Conservation (phyloP, 2,329 filamentous ascomycete species). For the Ilyonectria sp. region DNA sequence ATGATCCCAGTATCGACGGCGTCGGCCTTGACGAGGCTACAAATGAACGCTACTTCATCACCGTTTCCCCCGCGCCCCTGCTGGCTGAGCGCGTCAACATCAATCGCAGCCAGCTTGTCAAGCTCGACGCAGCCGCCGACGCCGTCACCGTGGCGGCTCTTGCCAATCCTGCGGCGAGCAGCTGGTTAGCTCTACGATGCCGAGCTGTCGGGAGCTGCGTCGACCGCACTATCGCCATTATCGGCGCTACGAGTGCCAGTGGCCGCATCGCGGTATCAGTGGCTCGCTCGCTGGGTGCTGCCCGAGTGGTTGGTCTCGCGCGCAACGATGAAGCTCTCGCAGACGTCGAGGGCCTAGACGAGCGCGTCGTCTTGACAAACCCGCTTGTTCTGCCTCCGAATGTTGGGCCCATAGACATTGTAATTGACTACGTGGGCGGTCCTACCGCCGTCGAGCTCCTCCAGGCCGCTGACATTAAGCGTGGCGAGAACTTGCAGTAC, state of each 20-base stretch:
- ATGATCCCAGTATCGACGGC: conserved; percentile 30
- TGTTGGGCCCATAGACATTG: conserved; percentile 29
- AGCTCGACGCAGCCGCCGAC: conserved; percentile 19
- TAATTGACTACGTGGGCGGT: conserved; percentile 33
- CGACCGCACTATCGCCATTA: conserved; percentile 26
- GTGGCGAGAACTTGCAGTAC: conserved; percentile 27
- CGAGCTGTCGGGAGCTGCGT: conserved; percentile 17
- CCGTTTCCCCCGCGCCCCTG: conserved; percentile 9
- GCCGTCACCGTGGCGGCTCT: conserved; percentile 26
- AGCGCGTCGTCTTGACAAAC: conserved; percentile 18
- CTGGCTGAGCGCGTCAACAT: conserved; percentile 29
- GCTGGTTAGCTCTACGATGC: conserved; percentile 28
- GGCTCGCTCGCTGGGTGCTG: conserved; percentile 22
- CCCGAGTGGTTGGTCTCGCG: conserved; percentile 19
- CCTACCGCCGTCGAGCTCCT: conserved; percentile 22
- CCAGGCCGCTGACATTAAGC: conserved; percentile 15
- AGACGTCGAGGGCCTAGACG: conserved; percentile 21
- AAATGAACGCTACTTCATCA: conserved; percentile 29
- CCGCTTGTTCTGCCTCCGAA: conserved; percentile 14
- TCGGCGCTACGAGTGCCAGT: conserved; percentile 33
- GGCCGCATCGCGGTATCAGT: conserved; percentile 21
- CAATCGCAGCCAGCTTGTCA: conserved; percentile 17
- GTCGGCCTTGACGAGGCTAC: conserved; percentile 29
- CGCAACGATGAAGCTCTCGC: conserved; percentile 19
- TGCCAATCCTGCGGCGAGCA: conserved; percentile 25